phyloP scores from a whole-genome alignment of 768 basidiomycete genomes.

The Xerocomellus chrysenteron region DNA sequence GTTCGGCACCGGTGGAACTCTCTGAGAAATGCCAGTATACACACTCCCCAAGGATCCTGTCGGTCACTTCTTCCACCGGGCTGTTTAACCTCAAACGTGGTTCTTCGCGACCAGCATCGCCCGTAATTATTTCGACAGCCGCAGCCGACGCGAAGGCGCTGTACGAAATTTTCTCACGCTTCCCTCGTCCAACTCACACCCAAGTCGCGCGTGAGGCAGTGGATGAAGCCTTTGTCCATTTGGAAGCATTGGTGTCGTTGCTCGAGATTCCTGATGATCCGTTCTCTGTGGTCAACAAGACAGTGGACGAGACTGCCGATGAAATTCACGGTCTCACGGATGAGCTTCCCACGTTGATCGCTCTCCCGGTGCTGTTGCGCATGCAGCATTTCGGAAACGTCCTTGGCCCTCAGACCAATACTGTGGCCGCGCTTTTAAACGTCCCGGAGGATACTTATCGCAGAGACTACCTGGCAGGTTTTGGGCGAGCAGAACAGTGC shows the following conservation, averaged over 20 bases:
- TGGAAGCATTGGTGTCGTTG: slow-evolving; percentile 55
- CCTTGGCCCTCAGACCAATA: slow-evolving; percentile 17
- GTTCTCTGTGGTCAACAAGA: slow-evolving; percentile 18
- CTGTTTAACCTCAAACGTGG: slow-evolving; percentile 67
- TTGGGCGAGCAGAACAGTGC: slow-evolving; percentile 76
- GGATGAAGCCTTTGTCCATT: slow-evolving; percentile 70
- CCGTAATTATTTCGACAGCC: slow-evolving; percentile 41
- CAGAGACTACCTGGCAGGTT: slow-evolving; percentile 67
- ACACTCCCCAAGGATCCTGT: slow-evolving; percentile 44
- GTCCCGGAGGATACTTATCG: slow-evolving; percentile 65
- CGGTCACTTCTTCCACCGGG: slow-evolving; percentile 53
- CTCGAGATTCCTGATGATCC: slow-evolving; percentile 50
- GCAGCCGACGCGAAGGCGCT: slow-evolving; percentile 61
- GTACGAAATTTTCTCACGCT: slow-evolving; percentile 55
- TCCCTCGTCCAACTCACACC: slow-evolving; percentile 61
- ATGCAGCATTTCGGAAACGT: slow-evolving; percentile 30
- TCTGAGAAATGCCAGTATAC: slow-evolving; percentile 43
- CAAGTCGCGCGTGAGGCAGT: slow-evolving; percentile 76
- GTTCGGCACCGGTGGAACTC: slow-evolving; percentile 35
- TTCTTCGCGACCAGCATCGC: slow-evolving; percentile 67
- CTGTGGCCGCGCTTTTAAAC: slow-evolving; percentile 54
- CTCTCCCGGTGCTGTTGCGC: slow-evolving; percentile 65
- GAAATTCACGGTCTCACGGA: slow-evolving; percentile 55
- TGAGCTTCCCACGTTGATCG: slow-evolving; percentile 72
- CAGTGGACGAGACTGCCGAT: slow-evolving; percentile 28